phyloP scores from a whole-genome alignment of 2,329 filamentous ascomycete genomes.

The Didymella pomorum region DNA sequence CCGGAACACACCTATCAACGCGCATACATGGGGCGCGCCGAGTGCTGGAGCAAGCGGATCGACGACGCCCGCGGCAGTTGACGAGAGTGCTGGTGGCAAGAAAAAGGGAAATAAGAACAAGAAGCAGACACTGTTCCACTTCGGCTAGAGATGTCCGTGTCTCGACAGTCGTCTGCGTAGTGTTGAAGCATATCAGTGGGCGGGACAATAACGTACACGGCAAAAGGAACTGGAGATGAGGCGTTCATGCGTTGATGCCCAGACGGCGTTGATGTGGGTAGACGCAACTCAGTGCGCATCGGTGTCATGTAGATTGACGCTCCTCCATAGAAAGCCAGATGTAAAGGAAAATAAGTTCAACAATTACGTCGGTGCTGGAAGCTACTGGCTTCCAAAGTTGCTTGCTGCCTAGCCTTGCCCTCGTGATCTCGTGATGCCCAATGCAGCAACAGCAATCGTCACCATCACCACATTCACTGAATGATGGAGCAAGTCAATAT shows the following conservation, averaged over 20 bases:
- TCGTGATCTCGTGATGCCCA: not conserved
- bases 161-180: not conserved
- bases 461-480: not conserved
- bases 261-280: not conserved
- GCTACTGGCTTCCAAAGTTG: not conserved
- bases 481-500: not conserved
- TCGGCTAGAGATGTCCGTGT: constrained; percentile 48
- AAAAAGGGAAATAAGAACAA: constrained; percentile 60
- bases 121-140: constrained; percentile 61
- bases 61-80: constrained; percentile 33
- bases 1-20: constrained; percentile 48
- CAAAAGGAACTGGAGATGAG: constrained; percentile 9
- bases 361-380: not conserved
- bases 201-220: not conserved
- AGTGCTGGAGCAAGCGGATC: constrained; percentile 39
- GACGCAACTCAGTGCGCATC: not conserved
- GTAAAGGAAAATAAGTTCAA: not conserved
- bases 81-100: constrained; percentile 44
- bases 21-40: constrained; percentile 50
- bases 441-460: not conserved
- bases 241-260: not conserved
- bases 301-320: not conserved
- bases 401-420: constrained; percentile 4
- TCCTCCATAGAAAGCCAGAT: not conserved
- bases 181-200: not conserved